These are phyloP conservation scores for Colletotrichum zoysiae DNA, from an alignment of 2,329 filamentous ascomycete species.

Conservation along the genomic window DNA sequence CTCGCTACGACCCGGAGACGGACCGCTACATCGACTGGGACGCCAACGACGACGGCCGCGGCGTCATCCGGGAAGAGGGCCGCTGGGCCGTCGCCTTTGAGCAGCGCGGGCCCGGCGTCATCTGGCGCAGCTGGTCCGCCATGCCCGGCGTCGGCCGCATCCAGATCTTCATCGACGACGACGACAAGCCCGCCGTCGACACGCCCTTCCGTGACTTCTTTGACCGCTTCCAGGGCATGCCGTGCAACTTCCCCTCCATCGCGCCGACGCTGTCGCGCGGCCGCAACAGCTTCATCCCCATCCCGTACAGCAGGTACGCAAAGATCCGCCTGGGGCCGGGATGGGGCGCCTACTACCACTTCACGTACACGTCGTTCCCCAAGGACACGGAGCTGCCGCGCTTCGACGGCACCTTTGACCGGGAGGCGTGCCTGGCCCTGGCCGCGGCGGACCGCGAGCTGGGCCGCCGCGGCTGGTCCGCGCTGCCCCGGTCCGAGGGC, in stretches of 20 bases:
- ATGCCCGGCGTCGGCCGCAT: conserved; percentile 34
- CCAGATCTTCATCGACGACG: conserved; percentile 33
- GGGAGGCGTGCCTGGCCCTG: conserved; percentile 31
- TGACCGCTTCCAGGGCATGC: conserved; percentile 38
- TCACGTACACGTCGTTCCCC: conserved; percentile 33
- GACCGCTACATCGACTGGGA: conserved; percentile 40
- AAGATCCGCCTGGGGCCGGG: conserved; percentile 32
- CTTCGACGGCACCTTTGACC: conserved; percentile 32
- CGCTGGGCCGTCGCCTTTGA: conserved; percentile 36
- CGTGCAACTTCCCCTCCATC: conserved; percentile 35
- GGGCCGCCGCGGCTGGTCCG: conserved; percentile 33
- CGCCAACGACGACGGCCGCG: conserved; percentile 34
- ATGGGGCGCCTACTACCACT: conserved; percentile 38
- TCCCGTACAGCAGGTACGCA: conserved; percentile 35
- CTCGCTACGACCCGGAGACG: conserved; percentile 33
- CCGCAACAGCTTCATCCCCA: conserved; percentile 37
- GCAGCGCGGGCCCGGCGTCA: conserved; percentile 35
- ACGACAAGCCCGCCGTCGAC: conserved; percentile 26
- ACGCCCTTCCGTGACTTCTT: conserved; percentile 35
- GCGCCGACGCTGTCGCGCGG: conserved; percentile 30
- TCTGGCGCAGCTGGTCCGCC: conserved; percentile 37
- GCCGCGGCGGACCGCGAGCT: conserved; percentile 33
- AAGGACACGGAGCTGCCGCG: conserved; percentile 15
- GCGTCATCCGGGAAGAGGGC: conserved; percentile 35
- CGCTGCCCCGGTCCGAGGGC: conserved; percentile 24